Base-by-base conservation (phyloP, 2,329 filamentous ascomycete genomes). In the Ustilaginoidea virens region DNA sequence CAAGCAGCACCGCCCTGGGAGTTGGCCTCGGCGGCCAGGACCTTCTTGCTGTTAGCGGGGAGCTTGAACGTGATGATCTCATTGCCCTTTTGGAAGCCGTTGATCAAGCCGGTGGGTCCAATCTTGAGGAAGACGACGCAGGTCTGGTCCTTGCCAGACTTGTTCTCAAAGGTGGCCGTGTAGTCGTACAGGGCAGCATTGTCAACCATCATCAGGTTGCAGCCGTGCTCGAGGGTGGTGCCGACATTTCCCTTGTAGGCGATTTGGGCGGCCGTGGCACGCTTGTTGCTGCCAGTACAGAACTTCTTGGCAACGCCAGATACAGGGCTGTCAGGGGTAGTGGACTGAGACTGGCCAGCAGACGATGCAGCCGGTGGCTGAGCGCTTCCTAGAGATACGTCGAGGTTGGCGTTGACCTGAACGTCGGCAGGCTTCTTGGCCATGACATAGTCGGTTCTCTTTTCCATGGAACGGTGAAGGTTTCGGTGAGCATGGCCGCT, bases 51-150 rank as follows among this genome's bases (percentile, higher is more conserved):
- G 33, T 46, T 44, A 30, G 47, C 48, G 17, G 45, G 17, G 17
- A 69, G 51, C 27, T 33, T 46, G 44, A 67, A 67, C 31, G 35
- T 46, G 29, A 60, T 26, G 27, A 49, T 58, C 30, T 53, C 22
- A 29, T 55, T 50, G 39, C 52, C 46, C 33, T 51, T 51, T 50
- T 58, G 67, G 53, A 62, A 62, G 38, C 64, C 64, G 42, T 63
- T 52, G 44, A 66, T 53, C 20, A 34, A 32, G 22, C 53, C 51
- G 26, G 52, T 39, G 10, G 49, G 43, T 25, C 63, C 63, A 30
- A 66, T 64, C 61, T 69, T 69, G 59, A 64, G 62, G 52, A 49
- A 65, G 53, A 55, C 60, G 20, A 42, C 40, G 43, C 64, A 66
- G 24, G 46, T 23, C 35, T 49, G 42, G 31, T 52, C 49, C 25